Conservation (phyloP, 1,139 yeast species). For the Kodamaea sp. region DNA sequence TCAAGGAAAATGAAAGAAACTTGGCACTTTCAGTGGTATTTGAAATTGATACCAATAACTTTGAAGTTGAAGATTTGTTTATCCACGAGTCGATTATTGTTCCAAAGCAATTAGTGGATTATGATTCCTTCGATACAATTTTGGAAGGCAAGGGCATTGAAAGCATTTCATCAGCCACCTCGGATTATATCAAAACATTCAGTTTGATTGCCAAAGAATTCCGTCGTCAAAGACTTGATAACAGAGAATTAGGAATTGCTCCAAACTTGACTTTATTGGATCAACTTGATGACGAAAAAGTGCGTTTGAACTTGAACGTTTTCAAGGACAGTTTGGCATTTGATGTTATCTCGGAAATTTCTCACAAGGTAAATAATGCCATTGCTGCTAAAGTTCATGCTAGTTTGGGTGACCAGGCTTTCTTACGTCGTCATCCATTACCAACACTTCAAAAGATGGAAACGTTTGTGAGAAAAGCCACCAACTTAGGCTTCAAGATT, state of each 20-base stretch:
- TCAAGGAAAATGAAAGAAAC: constrained; percentile 59
- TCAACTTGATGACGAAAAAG: constrained; percentile 84
- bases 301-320: constrained; percentile 68
- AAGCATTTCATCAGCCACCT: constrained; percentile 56
- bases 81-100: constrained; percentile 72
- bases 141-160: constrained; percentile 32
- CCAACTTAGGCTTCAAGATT: constrained; percentile 63
- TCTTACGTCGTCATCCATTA: constrained; percentile 83
- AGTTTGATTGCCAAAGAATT: constrained; percentile 69
- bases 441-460: constrained; percentile 85
- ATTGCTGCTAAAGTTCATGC: constrained; percentile 82
- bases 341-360: constrained; percentile 70
- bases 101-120: constrained; percentile 58
- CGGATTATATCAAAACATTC: constrained; percentile 66
- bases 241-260: constrained; percentile 46
- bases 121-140: constrained; percentile 55
- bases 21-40: constrained; percentile 81
- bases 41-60: constrained; percentile 72
- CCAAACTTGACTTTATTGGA: constrained; percentile 72
- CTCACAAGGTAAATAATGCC: constrained; percentile 79
- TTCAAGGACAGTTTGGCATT: constrained; percentile 63
- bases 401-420: constrained; percentile 74
- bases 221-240: constrained; percentile 68
- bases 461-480: constrained; percentile 70
- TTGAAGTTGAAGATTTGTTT: constrained; percentile 75